A percentile compares a stretch with the other conserved stretches of the same genome.
Conservation (phyloP, 805 yeast genomes). For the Sugiyamaella marilandica region DNA sequence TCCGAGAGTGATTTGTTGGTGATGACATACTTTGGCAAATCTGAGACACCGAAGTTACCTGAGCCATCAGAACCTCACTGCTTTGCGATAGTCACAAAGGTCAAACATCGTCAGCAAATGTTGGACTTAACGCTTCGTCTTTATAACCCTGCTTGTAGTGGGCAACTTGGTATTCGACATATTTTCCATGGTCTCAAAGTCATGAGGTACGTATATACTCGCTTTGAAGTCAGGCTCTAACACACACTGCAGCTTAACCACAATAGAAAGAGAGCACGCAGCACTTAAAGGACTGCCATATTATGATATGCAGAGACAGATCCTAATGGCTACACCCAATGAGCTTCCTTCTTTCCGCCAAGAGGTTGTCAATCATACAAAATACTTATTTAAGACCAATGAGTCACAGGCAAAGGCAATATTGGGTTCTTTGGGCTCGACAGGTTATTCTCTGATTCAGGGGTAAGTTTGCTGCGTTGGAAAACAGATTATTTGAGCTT, state of each 20-base stretch:
- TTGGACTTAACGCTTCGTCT: conserved; percentile 55
- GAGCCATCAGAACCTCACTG: conserved; percentile 42
- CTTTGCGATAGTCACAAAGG: conserved; percentile 72
- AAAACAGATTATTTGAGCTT: too few relatives aligned
- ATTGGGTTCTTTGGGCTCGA: conserved; percentile 56
- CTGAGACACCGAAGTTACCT: conserved; percentile 17
- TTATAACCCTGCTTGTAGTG: not conserved
- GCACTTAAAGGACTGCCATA: conserved; percentile 77
- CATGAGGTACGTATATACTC: conserved; percentile 41
- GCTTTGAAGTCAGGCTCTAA: not conserved
- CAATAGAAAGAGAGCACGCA: conserved; percentile 88
- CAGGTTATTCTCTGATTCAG: conserved; percentile 87
- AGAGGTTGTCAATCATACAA: conserved; percentile 41
- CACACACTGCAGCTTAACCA: conserved; percentile 54
- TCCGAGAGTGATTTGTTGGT: conserved; percentile 75
- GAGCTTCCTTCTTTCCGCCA: conserved; percentile 33
- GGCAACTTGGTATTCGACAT: conserved; percentile 31
- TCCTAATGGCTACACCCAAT: conserved; percentile 62
- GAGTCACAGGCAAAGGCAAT: conserved; percentile 90
- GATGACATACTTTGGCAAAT: conserved; percentile 47
- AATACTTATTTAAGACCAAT: conserved; percentile 57
- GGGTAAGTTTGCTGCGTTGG: conserved; percentile 52
- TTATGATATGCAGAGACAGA: conserved; percentile 68
- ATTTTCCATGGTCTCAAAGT: conserved; percentile 65
- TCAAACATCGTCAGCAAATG: conserved; percentile 48